Conservation (phyloP, 345 rosid species). For the Lepidium sativum region DNA sequence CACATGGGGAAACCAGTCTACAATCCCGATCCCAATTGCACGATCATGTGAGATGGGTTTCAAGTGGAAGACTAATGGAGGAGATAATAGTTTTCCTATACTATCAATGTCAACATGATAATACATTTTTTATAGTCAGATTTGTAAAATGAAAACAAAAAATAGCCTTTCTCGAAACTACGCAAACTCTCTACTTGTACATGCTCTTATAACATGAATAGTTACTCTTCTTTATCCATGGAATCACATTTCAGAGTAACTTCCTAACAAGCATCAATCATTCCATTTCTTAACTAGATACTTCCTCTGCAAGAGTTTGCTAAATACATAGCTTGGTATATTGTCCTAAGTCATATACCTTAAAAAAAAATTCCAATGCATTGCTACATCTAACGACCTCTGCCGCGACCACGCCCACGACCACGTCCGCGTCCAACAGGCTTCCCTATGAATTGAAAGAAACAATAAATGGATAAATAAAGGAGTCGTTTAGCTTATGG, state of each 20-base stretch:
- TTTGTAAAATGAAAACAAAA: slow-evolving; percentile 11
- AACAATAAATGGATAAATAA: background rate
- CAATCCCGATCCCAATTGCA: slow-evolving; percentile 22
- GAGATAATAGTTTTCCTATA: background rate
- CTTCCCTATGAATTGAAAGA: slow-evolving; percentile 40
- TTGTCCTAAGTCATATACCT: slow-evolving; percentile 18
- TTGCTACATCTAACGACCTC: slow-evolving; percentile 53
- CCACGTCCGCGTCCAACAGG: slow-evolving; percentile 87
- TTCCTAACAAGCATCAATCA: background rate
- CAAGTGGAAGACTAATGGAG: no score
- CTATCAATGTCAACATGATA: background rate
- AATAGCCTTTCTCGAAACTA: background rate
- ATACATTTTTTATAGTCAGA: slow-evolving; percentile 2
- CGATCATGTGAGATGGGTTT: slow-evolving; percentile 10
- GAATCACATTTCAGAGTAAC: slow-evolving; percentile 1
- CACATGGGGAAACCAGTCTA: slow-evolving; percentile 21
- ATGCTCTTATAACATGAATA: slow-evolving; percentile 11
- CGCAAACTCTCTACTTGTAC: background rate
- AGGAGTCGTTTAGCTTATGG: background rate
- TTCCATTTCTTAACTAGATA: background rate
- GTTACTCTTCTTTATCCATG: slow-evolving; percentile 7
- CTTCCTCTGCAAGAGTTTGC: slow-evolving; percentile 13
- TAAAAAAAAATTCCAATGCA: background rate
- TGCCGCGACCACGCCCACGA: slow-evolving; percentile 79
- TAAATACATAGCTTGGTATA: slow-evolving; percentile 9